Evolutionary conservation across 2,329 filamentous ascomycete genomes (phyloP), one percentile per base, ranked within the genome.

Genomic region (Leptoxyphium fumago): DNA sequence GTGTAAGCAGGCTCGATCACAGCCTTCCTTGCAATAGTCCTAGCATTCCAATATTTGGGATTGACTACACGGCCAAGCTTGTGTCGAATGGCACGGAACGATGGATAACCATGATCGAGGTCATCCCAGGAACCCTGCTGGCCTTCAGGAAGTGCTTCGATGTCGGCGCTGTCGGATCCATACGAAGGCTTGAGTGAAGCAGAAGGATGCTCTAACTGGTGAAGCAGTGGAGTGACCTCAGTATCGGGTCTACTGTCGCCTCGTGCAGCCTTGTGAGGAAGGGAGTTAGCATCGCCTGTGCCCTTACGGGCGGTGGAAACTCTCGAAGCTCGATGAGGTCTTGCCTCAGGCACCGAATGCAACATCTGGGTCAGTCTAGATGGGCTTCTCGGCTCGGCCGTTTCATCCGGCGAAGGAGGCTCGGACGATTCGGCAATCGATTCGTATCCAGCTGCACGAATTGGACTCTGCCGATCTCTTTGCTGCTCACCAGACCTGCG

Each of bases 31-130:
- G 79, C 81, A 6, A 94, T 68, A 1, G 72, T 66, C 51, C 72
- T 73, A 45, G 68, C 70, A 59, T 89, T 71, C 84, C 88, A 95
- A 17, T 69, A 70, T 51, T 81, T 82, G 0, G 83, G 82, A 52
- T 78, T 77, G 2, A 70, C 46, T 13, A 59, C 53, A 54, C 60
- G 58, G 29, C 32, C 43, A 39, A 48, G 40, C 43, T 47, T 46
- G 38, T 39, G 38, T 14, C 46, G 29, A 18, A 48, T 30, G 5
- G 45, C 44, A 13, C 42, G 43, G 17, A 54, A 40, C 8, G 54
- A 54, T 13, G 55, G 57, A 43, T 55, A 58, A 10, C 55, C 54
- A 39, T 56, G 57, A 13, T 52, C 50, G 14, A 58, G 41, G 43
- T 48, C 48, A 40, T 58, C 51, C 58, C 56, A 59, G 2, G 52